Evolutionary conservation across 345 rosid genomes (phyloP).

Genomic region (Carallia pectinifolia): DNA sequence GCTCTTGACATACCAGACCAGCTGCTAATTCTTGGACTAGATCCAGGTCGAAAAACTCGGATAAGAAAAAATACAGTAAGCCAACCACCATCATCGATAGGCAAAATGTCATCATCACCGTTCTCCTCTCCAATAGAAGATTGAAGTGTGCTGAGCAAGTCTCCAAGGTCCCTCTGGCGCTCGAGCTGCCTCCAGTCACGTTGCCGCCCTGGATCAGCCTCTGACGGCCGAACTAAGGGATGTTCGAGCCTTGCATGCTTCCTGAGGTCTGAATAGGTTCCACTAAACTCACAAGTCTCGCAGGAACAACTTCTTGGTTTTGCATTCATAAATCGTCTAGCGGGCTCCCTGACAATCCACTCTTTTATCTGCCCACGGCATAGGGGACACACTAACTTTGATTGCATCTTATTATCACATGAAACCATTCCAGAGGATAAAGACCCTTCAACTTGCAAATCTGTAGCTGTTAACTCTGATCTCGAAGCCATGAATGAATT

Average conservation of each 20-base stretch:
- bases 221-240: constrained; percentile 82
- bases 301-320: constrained; percentile 84
- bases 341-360: constrained; percentile 69
- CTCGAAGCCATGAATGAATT: constrained; percentile 17
- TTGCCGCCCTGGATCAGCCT: constrained; percentile 87
- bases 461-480: constrained; percentile 32
- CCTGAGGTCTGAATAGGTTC: constrained; percentile 79
- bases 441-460: constrained; percentile 36
- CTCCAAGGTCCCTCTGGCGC: constrained; percentile 94
- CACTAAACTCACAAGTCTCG: constrained; percentile 74
- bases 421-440: constrained; percentile 19
- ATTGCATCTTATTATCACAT: constrained; percentile 37
- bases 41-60: constrained; percentile 72
- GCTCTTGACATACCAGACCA: constrained; percentile 77
- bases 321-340: constrained; percentile 80
- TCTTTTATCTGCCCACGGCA: constrained; percentile 86
- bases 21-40: constrained; percentile 71
- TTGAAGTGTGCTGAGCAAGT: constrained; percentile 84
- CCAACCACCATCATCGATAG: constrained; percentile 73
- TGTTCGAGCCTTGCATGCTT: constrained; percentile 87
- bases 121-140: constrained; percentile 86
- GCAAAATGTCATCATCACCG: constrained; percentile 45
- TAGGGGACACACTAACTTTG: constrained; percentile 73
- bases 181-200: constrained; percentile 94
- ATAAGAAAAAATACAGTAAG: constrained; percentile 85